Percentiles rank a stretch among this genome's conserved stretches.
These are phyloP conservation scores for Candida ascalaphidarum DNA, from an alignment of 805 yeast genomes.

Conservation along the genomic window DNA sequence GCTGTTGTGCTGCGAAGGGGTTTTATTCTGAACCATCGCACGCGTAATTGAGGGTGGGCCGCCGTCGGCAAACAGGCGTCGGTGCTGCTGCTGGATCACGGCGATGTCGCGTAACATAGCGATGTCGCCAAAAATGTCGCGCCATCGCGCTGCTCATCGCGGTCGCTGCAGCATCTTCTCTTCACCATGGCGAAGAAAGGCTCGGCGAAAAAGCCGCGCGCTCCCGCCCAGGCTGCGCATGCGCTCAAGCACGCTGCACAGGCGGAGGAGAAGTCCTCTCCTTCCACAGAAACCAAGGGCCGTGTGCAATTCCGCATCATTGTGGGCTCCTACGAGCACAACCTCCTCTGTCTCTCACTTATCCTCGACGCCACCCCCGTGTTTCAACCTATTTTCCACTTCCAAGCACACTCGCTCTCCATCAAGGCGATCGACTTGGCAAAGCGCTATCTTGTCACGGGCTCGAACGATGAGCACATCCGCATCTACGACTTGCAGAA, in stretches of 20 bases:
- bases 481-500: conserved; percentile 90
- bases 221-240: no score
- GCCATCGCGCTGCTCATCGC: neutral
- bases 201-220: no score
- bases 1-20: conserved; percentile 57
- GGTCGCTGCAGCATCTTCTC: neutral
- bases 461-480: conserved; percentile 93
- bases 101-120: no score
- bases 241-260: no score
- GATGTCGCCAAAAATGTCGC: neutral
- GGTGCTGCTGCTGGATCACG: no score
- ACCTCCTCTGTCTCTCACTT: conserved; percentile 73
- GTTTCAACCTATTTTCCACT: conserved; percentile 91
- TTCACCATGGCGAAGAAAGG: neutral
- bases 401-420: conserved; percentile 87
- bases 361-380: conserved; percentile 47
- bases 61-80: neutral
- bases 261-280: no score
- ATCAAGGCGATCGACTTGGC: conserved; percentile 80
- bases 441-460: conserved; percentile 81
- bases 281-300: no score
- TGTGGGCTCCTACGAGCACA: conserved; percentile 95
- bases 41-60: neutral
- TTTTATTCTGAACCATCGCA: conserved; percentile 9
- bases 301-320: conserved; percentile 59